A percentile compares a stretch with the other conserved stretches of the same genome.
phyloP scores from a whole-genome alignment of 129 eudicot genomes.

The Tanacetum coccineum region DNA sequence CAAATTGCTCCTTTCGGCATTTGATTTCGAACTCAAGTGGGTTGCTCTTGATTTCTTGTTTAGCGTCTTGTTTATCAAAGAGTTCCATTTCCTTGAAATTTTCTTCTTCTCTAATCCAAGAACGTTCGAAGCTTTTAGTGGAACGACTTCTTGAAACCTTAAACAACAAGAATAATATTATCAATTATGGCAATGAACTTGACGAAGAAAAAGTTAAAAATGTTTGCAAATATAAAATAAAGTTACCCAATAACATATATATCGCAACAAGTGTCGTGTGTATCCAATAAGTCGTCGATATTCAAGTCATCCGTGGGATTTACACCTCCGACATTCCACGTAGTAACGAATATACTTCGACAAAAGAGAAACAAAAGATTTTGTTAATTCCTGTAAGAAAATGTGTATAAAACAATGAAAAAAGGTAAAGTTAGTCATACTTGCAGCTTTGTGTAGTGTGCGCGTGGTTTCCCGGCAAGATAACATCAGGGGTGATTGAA shows the following conservation, averaged over 20 bases:
- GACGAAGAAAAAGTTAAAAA: not conserved
- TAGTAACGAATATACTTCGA: slow-evolving; percentile 48
- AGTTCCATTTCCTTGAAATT: slow-evolving; percentile 50
- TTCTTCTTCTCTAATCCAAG: slow-evolving; percentile 53
- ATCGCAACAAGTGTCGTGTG: slow-evolving; percentile 36
- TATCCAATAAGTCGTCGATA: slow-evolving; percentile 52
- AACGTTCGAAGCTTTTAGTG: slow-evolving; percentile 55
- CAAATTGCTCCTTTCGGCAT: slow-evolving; percentile 13
- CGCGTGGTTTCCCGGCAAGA: slow-evolving; percentile 16
- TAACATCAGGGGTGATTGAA: slow-evolving; percentile 4
- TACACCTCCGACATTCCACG: slow-evolving; percentile 77
- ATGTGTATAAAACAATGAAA: not conserved
- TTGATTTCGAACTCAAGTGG: slow-evolving; percentile 17
- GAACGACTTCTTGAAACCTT: slow-evolving; percentile 88
- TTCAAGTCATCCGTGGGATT: slow-evolving; percentile 43
- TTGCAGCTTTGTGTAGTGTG: slow-evolving; percentile 36
- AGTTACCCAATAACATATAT: slow-evolving; percentile 63
- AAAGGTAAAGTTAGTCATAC: slow-evolving; percentile 20
- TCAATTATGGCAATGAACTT: not conserved
- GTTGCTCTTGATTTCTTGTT: slow-evolving; percentile 30
- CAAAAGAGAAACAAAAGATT: not conserved
- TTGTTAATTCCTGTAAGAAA: not conserved
- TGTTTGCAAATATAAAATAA: not conserved
- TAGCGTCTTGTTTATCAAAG: slow-evolving; percentile 44
- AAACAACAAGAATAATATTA: slow-evolving; percentile 1